Conservation (phyloP, 371 early-diverging fungal species). For the Mucor piriformis region DNA sequence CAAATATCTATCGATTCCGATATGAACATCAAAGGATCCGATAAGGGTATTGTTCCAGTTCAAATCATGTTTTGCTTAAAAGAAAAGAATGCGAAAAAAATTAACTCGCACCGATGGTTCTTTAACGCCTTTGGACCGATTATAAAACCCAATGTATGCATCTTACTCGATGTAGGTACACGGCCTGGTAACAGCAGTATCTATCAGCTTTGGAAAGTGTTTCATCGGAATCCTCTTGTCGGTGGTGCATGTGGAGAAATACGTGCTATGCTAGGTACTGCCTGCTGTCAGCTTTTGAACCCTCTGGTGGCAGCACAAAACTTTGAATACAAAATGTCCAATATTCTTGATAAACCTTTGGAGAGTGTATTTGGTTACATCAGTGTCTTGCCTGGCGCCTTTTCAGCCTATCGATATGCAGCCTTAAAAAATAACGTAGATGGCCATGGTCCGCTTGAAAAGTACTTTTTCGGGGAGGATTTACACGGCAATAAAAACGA, state of each 20-base stretch:
- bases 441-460: slow-evolving; percentile 66
- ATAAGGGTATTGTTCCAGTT: slow-evolving; percentile 75
- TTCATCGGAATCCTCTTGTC: slow-evolving; percentile 66
- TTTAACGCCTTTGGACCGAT: slow-evolving; percentile 84
- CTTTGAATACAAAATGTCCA: slow-evolving; percentile 85
- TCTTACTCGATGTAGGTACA: slow-evolving; percentile 85
- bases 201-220: slow-evolving; percentile 83
- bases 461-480: slow-evolving; percentile 81
- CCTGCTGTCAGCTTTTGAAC: slow-evolving; percentile 68
- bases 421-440: slow-evolving; percentile 71
- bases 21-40: slow-evolving; percentile 73
- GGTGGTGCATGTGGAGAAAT: slow-evolving; percentile 92
- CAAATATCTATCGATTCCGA: slow-evolving; percentile 79
- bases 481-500: slow-evolving; percentile 43
- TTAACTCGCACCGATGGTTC: slow-evolving; percentile 92
- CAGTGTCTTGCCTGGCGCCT: slow-evolving; percentile 84
- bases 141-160: slow-evolving; percentile 76
- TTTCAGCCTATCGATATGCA: slow-evolving; percentile 83
- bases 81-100: slow-evolving; percentile 73
- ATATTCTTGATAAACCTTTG: slow-evolving; percentile 86
- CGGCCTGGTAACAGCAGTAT: slow-evolving; percentile 71
- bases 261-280: slow-evolving; percentile 73
- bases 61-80: slow-evolving; percentile 85
- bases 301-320: slow-evolving; percentile 86
- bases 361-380: slow-evolving; percentile 89